Evolutionary conservation across 2,329 filamentous ascomycete species (phyloP), one percentile per base, ranked within the genome.

Genomic region (Curvularia sp.): DNA sequence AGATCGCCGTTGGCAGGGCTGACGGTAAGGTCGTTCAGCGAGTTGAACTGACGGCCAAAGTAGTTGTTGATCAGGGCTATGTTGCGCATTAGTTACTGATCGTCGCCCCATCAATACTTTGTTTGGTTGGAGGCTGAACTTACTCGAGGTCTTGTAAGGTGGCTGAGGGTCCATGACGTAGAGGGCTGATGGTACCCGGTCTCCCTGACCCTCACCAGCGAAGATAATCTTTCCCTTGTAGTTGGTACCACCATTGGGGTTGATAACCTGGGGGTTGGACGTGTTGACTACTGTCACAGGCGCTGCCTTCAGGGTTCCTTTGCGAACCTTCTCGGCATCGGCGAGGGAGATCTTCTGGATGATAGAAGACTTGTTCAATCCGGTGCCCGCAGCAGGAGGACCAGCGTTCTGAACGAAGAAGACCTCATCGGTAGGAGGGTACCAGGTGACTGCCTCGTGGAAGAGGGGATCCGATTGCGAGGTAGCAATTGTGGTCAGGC

Each of bases 41-140:
- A 75, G 59, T 76, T 79, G 69, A 80, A 77, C 62, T 79, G 77
- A 60, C 75, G 77, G 22, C 80, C 80, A 61, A 77, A 81, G 67
- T 81, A 82, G 66, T 81, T 82, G 63, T 82, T 81, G 26, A 70
- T 26, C 15, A 70, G 61, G 10, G 64, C 67, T 69, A 35, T n/a
- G 22, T 3, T n/a, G 7, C n/a, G 22, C 7, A 18, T 66, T 53
- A 65, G 55, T 28, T 8, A 6, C 8, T 33, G 26, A 18, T 22
- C 13, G 33, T 10, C 12, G 1, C 30, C 30, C 30, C 22, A 12
- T 1, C 6, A 18, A 31, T 28, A 10, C 33, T n/a, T 12, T 12
- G 9, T 41, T 55, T 3, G 26, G 20, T 33, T 15, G 28, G 4
- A 12, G 15, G 24, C 6, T 15, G 18, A 31, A 55, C 67, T 56